These are phyloP conservation scores for Alternaria viburni DNA, from an alignment of 2,329 filamentous ascomycete species.

Conservation along the genomic window DNA sequence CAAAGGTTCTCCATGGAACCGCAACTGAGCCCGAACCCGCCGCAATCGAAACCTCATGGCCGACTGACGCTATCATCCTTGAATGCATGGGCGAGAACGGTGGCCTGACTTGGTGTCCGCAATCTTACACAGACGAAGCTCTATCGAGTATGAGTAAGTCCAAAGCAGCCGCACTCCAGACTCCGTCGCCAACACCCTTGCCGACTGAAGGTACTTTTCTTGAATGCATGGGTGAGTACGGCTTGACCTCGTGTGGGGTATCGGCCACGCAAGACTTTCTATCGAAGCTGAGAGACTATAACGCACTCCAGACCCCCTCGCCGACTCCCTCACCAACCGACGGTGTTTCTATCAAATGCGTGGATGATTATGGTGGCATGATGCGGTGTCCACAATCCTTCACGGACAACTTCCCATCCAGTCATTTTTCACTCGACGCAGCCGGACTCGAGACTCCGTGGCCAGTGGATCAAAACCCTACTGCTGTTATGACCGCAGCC, in stretches of 20 bases:
- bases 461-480: not conserved
- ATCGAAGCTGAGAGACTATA: not conserved
- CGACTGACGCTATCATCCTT: too few relatives aligned
- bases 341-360: not conserved
- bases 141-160: too few relatives aligned
- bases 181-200: too few relatives aligned
- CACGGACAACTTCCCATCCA: not conserved
- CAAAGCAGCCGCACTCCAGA: too few relatives aligned
- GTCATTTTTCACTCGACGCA: not conserved
- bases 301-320: not conserved
- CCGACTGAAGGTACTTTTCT: too few relatives aligned
- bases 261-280: not conserved
- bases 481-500: not conserved
- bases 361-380: not conserved
- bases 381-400: not conserved
- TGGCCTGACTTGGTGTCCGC: not conserved
- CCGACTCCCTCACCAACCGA: not conserved
- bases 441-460: not conserved
- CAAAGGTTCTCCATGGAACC: too few relatives aligned
- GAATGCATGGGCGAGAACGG: too few relatives aligned
- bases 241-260: not conserved
- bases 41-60: too few relatives aligned
- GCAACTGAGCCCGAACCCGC: too few relatives aligned
- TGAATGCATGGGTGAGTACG: too few relatives aligned
- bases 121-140: too few relatives aligned